A percentile compares a stretch with the other conserved stretches of the same genome.
Conservation (phyloP, 768 basidiomycete genomes). For the Agaricus sinodeliciosus region DNA sequence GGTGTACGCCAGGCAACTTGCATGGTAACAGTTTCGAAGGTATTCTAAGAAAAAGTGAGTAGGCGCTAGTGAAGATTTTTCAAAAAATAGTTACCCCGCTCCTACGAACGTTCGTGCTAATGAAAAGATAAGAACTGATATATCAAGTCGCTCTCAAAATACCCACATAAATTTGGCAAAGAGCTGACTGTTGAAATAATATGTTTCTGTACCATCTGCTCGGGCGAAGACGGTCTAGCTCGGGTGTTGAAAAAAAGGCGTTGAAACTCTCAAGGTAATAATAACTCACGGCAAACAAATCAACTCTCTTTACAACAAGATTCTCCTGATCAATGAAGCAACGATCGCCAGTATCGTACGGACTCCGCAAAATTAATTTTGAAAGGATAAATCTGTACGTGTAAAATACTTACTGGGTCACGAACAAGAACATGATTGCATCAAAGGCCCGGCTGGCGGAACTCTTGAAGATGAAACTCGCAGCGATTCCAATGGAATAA, state of each 20-base stretch:
- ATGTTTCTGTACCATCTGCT: slow-evolving; percentile 69
- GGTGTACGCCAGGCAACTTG: slow-evolving; percentile 76
- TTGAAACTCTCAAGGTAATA: no score
- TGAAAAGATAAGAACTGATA: background rate
- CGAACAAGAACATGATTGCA: slow-evolving; percentile 76
- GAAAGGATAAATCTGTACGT: background rate
- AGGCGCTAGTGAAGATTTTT: background rate
- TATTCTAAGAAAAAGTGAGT: slow-evolving; percentile 40
- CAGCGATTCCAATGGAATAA: slow-evolving; percentile 66
- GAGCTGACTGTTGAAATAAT: slow-evolving; percentile 76
- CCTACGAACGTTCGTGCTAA: slow-evolving; percentile 64
- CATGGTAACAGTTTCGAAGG: slow-evolving; percentile 58
- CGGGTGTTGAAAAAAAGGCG: no score
- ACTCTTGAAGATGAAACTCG: slow-evolving; percentile 77
- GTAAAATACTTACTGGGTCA: slow-evolving; percentile 59
- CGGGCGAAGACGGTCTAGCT: slow-evolving; percentile 62
- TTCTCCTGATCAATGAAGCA: slow-evolving; percentile 69
- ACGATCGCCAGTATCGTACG: slow-evolving; percentile 80
- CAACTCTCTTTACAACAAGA: slow-evolving; percentile 74
- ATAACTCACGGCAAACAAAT: slow-evolving; percentile 57
- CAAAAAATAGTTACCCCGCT: slow-evolving; percentile 43
- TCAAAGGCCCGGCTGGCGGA: slow-evolving; percentile 70
- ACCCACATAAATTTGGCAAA: slow-evolving; percentile 70
- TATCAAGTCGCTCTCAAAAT: background rate
- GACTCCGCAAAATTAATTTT: slow-evolving; percentile 32